Evolutionary conservation across 768 basidiomycete species (phyloP).

Genomic region (Boletus edulis): DNA sequence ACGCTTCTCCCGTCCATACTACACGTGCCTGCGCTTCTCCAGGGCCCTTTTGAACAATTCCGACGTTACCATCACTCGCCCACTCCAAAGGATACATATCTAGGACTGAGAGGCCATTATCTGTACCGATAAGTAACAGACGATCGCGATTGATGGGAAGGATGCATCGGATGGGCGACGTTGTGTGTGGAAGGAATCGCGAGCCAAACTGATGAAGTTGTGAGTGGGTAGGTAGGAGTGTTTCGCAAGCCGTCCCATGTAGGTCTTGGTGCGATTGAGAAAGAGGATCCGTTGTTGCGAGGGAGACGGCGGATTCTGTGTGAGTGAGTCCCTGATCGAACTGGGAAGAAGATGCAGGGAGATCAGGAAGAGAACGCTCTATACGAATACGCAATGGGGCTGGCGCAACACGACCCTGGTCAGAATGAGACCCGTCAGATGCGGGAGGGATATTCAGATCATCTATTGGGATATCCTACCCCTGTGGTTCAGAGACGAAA

Average conservation of each 20-base stretch:
- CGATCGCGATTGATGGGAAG: slow-evolving; percentile 66
- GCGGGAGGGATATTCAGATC: not conserved
- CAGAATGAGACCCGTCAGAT: slow-evolving; percentile 4
- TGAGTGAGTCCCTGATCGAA: not conserved
- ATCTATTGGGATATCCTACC: slow-evolving; percentile 17
- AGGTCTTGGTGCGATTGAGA: slow-evolving; percentile 32
- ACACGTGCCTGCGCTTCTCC: slow-evolving; percentile 64
- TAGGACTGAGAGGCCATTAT: slow-evolving; percentile 76
- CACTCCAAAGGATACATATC: slow-evolving; percentile 80
- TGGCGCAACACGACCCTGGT: slow-evolving; percentile 12
- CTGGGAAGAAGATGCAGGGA: slow-evolving; percentile 14
- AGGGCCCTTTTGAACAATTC: slow-evolving; percentile 53
- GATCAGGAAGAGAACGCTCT: slow-evolving; percentile 32
- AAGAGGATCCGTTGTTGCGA: slow-evolving; percentile 24
- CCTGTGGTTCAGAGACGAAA: slow-evolving; percentile 3
- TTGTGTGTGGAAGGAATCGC: slow-evolving; percentile 79
- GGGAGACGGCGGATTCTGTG: slow-evolving; percentile 10
- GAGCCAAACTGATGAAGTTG: slow-evolving; percentile 79
- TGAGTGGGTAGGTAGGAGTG: slow-evolving; percentile 60
- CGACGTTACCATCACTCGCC: slow-evolving; percentile 42
- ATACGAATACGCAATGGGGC: slow-evolving; percentile 45
- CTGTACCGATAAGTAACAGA: slow-evolving; percentile 75
- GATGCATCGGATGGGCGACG: slow-evolving; percentile 69
- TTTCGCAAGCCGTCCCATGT: slow-evolving; percentile 45
- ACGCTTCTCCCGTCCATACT: slow-evolving; percentile 83